phyloP scores from a whole-genome alignment of 768 basidiomycete species.

The Artomyces pyxidatus region DNA sequence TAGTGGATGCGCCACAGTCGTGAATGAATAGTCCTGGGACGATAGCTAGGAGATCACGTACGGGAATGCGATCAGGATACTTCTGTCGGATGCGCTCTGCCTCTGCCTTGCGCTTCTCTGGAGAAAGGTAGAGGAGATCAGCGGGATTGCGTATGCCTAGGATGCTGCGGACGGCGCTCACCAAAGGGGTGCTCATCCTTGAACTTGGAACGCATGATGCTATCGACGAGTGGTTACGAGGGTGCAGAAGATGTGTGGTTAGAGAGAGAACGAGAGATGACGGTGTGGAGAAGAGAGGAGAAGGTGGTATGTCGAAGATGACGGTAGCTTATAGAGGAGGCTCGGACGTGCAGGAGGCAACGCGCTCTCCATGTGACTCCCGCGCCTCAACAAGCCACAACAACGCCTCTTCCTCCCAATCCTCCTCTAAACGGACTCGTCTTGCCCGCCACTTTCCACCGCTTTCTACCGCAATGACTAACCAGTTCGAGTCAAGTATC shows the following conservation, averaged over 20 bases:
- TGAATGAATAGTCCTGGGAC: neutral
- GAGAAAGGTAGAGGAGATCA: conserved; percentile 24
- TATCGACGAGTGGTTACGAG: neutral
- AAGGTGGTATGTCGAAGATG: neutral
- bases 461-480: neutral
- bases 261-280: neutral
- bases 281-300: neutral
- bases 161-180: conserved; percentile 33
- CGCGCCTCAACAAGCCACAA: conserved; percentile 1
- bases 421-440: neutral
- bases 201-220: conserved; percentile 85
- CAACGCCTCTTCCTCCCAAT: neutral
- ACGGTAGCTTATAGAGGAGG: neutral
- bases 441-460: neutral
- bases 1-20: conserved; percentile 23
- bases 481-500: neutral
- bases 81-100: conserved; percentile 98
- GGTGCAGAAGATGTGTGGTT: neutral
- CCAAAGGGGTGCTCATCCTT: conserved; percentile 99
- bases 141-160: conserved; percentile 22
- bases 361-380: neutral
- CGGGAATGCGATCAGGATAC: conserved; percentile 97
- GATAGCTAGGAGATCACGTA: conserved; percentile 34
- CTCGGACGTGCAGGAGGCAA: neutral
- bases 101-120: conserved; percentile 99